A percentile compares a stretch with the other conserved stretches of the same genome.
Conservation (phyloP, 2,329 filamentous ascomycete genomes). For the Proliferodiscus dingleyae region DNA sequence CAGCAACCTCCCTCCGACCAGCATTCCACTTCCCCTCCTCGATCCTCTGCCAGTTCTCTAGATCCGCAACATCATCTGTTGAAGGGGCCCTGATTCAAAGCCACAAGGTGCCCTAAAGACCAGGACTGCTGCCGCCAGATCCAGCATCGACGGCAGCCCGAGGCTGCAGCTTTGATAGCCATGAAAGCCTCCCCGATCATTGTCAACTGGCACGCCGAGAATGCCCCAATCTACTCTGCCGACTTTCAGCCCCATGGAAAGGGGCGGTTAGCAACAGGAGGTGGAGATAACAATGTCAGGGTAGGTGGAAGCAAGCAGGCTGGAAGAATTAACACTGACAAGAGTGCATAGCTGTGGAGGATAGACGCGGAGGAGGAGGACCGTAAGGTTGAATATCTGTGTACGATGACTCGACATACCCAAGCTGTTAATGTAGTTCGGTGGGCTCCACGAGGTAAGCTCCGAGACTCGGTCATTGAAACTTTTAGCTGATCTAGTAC, state of each 20-base stretch:
- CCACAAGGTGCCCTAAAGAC: no score
- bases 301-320: slow-evolving; percentile 41
- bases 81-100: no score
- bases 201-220: slow-evolving; percentile 98
- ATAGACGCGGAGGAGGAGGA: slow-evolving; percentile 81
- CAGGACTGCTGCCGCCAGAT: slow-evolving; percentile 3
- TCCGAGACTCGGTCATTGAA: background rate
- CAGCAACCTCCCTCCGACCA: background rate
- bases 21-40: background rate
- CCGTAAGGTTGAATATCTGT: slow-evolving; percentile 84
- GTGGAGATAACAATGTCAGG: slow-evolving; percentile 94
- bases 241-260: slow-evolving; percentile 94
- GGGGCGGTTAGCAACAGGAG: slow-evolving; percentile 85
- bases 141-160: background rate
- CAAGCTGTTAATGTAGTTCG: slow-evolving; percentile 97
- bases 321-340: slow-evolving; percentile 33
- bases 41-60: background rate
- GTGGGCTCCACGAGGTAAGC: slow-evolving; percentile 84
- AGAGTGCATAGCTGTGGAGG: slow-evolving; percentile 74
- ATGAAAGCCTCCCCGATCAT: slow-evolving; percentile 98
- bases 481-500: slow-evolving; percentile 14
- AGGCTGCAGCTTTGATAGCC: slow-evolving; percentile 12
- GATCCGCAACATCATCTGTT: no score
- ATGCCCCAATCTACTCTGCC: slow-evolving; percentile 92
- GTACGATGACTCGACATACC: slow-evolving; percentile 87